A percentile compares a stretch with the other conserved stretches of the same genome.
Evolutionary conservation across 139 green algal genomes (phyloP).

Genomic region (Closterium sp.): DNA sequence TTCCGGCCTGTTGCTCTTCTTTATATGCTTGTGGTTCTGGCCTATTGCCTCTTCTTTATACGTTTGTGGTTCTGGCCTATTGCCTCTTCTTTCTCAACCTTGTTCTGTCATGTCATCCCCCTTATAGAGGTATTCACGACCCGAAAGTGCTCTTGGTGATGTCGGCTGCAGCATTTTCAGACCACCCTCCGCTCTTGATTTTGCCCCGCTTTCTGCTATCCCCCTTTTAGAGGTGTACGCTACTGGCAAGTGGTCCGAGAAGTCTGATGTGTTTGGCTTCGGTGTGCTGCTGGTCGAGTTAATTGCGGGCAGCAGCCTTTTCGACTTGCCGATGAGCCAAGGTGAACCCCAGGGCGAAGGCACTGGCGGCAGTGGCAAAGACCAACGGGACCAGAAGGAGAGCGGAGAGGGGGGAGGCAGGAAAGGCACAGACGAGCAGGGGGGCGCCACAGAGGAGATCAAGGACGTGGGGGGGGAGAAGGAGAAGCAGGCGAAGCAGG

Average conservation of each 20-base stretch:
- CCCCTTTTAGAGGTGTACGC: background rate
- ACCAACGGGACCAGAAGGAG: no score
- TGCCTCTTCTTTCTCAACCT: no score
- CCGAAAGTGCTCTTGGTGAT: background rate
- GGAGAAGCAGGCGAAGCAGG: background rate
- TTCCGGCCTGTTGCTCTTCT: no score
- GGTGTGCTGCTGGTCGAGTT: background rate
- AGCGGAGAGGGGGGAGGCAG: no score
- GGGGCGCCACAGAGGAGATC: background rate
- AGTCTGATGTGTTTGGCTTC: background rate
- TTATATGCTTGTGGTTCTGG: no score
- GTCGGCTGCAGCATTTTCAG: no score
- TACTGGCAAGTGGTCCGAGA: background rate
- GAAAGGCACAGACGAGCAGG: background rate
- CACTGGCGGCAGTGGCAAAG: no score
- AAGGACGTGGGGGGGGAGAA: background rate
- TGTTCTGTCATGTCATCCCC: no score
- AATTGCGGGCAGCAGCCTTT: background rate
- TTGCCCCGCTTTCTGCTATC: no score
- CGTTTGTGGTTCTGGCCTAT: no score
- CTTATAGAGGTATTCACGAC: background rate
- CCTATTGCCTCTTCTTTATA: no score
- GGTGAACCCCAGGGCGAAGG: background rate
- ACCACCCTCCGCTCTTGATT: no score
- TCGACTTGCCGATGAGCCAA: background rate